Evolutionary conservation across 2,329 filamentous ascomycete genomes (phyloP), one percentile per base, ranked within the genome.

Genomic region (Arthrobotrys entomopaga): DNA sequence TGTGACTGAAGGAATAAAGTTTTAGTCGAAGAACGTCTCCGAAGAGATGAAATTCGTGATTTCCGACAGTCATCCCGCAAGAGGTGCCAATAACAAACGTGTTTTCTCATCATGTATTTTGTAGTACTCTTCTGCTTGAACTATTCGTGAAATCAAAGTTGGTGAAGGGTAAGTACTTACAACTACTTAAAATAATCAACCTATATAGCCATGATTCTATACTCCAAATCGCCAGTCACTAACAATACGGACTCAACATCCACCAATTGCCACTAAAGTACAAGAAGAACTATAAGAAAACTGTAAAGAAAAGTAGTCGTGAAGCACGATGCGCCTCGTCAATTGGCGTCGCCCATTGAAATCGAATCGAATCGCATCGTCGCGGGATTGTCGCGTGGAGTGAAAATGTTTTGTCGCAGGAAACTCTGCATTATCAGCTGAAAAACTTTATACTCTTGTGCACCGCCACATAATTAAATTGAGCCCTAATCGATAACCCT

Each of bases 61-160:
- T 63, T 66, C 61, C 54, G 53, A 54, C 69, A 26, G 48, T 66
- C 66, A 73, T 73, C 69, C 69, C 69, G 69, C 69, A 73, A 73
- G 69, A 73, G 69, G 69, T 73, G 69, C 69, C 69, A 66, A 57
- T 53, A 50, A 72, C 59, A 64, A 72, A 72, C 58, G 61, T 73
- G 69, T 57, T 65, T 48, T 73, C 13, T 73, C 53, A 66, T 73
- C 61, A 73, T 63, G 10, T 34, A 8, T 34, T 34, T 34, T 13
- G 24, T 49, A 43, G 34, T 57, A 15, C 42, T 43, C 34, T 38
- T 57, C 26, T 38, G 26, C 20, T n/a, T n/a, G 52, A 4, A 16
- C 20, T 26, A 38, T 34, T 34, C 10, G 10, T 34, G 10, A 34
- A 34, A 34, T 34, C 29, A 8, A 2, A 10, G 10, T n/a, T 22